Conservation (phyloP, 306 rosid species). For the Rosa rugosa region DNA sequence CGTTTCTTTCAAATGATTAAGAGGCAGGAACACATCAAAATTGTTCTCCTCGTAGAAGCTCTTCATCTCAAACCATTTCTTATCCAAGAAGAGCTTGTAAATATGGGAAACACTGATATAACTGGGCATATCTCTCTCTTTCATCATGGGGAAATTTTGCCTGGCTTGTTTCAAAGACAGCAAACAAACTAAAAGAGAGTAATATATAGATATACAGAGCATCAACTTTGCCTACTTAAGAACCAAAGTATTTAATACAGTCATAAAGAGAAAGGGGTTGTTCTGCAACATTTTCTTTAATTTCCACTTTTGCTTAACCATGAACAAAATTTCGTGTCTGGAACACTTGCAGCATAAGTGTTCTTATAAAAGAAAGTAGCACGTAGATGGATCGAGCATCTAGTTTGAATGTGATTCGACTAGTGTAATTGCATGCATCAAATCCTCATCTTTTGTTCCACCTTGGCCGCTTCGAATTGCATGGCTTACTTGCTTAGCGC, state of each 20-base stretch:
- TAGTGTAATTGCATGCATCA: no score
- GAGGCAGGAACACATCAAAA: not conserved
- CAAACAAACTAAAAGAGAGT: not conserved
- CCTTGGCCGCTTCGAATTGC: no score
- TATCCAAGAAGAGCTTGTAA: not conserved
- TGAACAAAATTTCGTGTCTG: not conserved
- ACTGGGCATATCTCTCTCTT: not conserved
- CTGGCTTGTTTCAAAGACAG: not conserved
- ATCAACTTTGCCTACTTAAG: slow-evolving; percentile 21
- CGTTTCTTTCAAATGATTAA: not conserved
- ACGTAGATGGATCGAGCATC: not conserved
- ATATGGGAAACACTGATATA: not conserved
- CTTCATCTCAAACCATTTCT: not conserved
- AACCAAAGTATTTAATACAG: not conserved
- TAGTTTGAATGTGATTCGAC: no score
- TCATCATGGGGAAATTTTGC: not conserved
- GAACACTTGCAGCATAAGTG: not conserved
- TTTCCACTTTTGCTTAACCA: not conserved
- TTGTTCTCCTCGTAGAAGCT: not conserved
- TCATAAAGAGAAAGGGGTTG: not conserved
- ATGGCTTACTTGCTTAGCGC: no score
- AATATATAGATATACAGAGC: not conserved
- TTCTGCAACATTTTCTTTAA: not conserved
- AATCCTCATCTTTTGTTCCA: no score
- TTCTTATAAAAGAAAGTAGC: not conserved